Conservation (phyloP, 495 filamentous ascomycete genomes). For the Staphylotrichum tortipilum region DNA sequence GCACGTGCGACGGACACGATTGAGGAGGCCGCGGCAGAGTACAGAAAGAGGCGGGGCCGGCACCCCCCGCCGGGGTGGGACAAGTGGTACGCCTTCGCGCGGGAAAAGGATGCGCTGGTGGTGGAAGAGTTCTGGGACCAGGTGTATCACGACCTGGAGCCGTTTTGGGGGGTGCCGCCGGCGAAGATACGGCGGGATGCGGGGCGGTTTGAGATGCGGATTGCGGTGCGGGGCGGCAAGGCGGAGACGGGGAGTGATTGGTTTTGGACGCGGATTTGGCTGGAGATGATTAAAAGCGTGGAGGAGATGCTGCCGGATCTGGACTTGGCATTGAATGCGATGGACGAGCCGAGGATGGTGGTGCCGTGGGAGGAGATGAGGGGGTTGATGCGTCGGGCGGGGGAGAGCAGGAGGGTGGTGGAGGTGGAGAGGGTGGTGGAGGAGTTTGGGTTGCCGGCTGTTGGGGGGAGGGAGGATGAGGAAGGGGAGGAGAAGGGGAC, state of each 20-base stretch:
- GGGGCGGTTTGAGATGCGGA: constrained; percentile 48
- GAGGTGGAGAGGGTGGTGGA: constrained; percentile 23
- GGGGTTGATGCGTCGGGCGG: constrained; percentile 45
- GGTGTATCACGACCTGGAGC: constrained; percentile 59
- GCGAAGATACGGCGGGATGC: constrained; percentile 46
- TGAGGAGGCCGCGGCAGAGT: constrained; percentile 50
- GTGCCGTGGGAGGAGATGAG: constrained; percentile 60
- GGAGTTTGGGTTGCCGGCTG: constrained; percentile 25
- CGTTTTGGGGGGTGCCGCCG: constrained; percentile 60
- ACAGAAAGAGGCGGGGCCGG: constrained; percentile 53
- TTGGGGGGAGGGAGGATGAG: constrained; percentile 22
- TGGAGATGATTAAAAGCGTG: constrained; percentile 48
- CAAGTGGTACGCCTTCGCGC: constrained; percentile 59
- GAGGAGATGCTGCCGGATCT: constrained; percentile 58
- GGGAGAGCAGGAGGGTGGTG: constrained; percentile 36
- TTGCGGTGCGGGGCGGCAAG: constrained; percentile 50
- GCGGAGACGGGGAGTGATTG: constrained; percentile 45
- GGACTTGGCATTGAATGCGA: constrained; percentile 59
- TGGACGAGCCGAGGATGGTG: constrained; percentile 62
- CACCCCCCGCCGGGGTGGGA: constrained; percentile 69
- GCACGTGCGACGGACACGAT: constrained; percentile 43
- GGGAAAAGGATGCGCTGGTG: constrained; percentile 48
- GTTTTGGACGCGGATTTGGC: constrained; percentile 58
- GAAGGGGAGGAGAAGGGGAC: constrained; percentile 20
- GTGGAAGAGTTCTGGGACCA: constrained; percentile 68